A percentile compares a stretch with the other conserved stretches of the same genome.
phyloP scores from a whole-genome alignment of 129 eudicot species.

The Pulicaria dysenterica region DNA sequence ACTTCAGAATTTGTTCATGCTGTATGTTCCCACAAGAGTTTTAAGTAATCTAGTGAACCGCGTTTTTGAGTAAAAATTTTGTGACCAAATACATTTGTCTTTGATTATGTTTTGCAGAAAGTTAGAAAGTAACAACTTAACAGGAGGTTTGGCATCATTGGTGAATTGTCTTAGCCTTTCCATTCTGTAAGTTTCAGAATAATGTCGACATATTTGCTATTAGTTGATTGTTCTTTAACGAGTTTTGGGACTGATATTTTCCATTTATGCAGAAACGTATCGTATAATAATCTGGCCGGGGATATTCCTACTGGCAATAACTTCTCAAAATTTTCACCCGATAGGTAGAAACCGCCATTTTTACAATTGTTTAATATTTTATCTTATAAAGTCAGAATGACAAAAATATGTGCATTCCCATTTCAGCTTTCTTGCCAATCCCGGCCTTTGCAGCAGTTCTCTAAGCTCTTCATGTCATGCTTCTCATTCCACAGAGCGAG shows the following conservation, averaged over 20 bases:
- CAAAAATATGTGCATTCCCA: background rate
- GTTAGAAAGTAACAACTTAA: slow-evolving; percentile 74
- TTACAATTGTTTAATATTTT: background rate
- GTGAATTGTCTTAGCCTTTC: slow-evolving; percentile 81
- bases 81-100: background rate
- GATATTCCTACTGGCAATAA: slow-evolving; percentile 78
- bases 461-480: slow-evolving; percentile 62
- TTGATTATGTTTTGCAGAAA: slow-evolving; percentile 47
- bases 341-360: slow-evolving; percentile 51
- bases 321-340: slow-evolving; percentile 86
- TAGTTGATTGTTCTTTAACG: background rate
- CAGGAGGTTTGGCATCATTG: slow-evolving; percentile 74
- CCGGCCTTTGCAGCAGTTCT: slow-evolving; percentile 80
- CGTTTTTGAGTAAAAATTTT: background rate
- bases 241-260: slow-evolving; percentile 6
- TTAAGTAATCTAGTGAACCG: background rate
- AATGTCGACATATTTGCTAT: background rate
- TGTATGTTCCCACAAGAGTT: slow-evolving; percentile 51
- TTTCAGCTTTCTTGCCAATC: slow-evolving; percentile 77
- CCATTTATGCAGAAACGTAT: slow-evolving; percentile 65
- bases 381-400: background rate
- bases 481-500: slow-evolving; percentile 64
- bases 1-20: slow-evolving; percentile 81
- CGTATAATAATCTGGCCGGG: slow-evolving; percentile 81
- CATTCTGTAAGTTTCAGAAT: slow-evolving; percentile 56